Percentiles rank a stretch among this genome's conserved stretches.
phyloP scores from a whole-genome alignment of 768 basidiomycete species.

The Xerocomus potaroensis region DNA sequence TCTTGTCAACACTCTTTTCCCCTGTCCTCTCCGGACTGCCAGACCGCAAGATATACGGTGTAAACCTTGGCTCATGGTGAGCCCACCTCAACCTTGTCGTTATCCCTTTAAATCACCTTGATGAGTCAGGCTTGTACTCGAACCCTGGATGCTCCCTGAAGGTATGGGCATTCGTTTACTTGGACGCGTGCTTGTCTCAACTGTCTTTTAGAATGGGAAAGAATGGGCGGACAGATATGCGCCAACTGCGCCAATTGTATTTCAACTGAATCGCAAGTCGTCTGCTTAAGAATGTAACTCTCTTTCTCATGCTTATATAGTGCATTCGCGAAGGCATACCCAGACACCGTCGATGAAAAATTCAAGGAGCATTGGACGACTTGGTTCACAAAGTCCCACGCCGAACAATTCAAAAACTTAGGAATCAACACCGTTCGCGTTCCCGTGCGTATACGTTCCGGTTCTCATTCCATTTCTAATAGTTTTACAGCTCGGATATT shows the following conservation, averaged over 20 bases:
- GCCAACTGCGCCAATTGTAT: slow-evolving; percentile 60
- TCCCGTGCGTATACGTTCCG: slow-evolving; percentile 46
- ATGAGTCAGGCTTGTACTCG: slow-evolving; percentile 60
- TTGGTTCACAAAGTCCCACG: slow-evolving; percentile 69
- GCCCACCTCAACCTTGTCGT: slow-evolving; percentile 9
- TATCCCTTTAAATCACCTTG: slow-evolving; percentile 1
- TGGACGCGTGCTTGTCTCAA: not conserved
- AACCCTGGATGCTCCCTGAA: slow-evolving; percentile 80
- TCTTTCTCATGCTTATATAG: slow-evolving; percentile 32
- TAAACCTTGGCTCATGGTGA: slow-evolving; percentile 67
- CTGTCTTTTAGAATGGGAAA: slow-evolving; percentile 52
- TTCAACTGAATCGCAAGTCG: slow-evolving; percentile 55
- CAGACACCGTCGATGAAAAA: slow-evolving; percentile 49
- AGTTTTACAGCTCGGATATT: slow-evolving; percentile 69
- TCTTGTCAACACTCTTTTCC: slow-evolving; percentile 16
- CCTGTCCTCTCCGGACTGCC: slow-evolving; percentile 20
- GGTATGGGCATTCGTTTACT: slow-evolving; percentile 32
- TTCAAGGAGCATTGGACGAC: slow-evolving; percentile 67
- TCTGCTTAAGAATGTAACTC: no score
- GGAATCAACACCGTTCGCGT: slow-evolving; percentile 77
- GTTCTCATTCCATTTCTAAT: not conserved
- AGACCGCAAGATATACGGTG: slow-evolving; percentile 56
- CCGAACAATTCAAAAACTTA: slow-evolving; percentile 44
- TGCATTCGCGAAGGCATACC: slow-evolving; percentile 56
- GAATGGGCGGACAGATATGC: slow-evolving; percentile 70